Percentiles rank a stretch among this genome's conserved stretches.
Evolutionary conservation across 257 asterid genomes (phyloP).

Genomic region (Salvia splendens): DNA sequence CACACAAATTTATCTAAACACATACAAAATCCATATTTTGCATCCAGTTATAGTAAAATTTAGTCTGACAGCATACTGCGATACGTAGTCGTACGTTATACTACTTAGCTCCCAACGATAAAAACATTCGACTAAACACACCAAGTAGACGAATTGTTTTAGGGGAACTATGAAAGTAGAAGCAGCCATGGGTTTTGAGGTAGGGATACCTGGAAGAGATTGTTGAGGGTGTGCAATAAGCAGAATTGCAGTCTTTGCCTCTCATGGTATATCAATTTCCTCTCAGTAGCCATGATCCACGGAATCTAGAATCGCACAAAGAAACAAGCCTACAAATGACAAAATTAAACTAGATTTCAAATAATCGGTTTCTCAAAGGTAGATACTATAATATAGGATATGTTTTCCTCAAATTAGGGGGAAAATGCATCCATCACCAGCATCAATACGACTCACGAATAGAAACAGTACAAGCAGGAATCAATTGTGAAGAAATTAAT

Average conservation of each 20-base stretch:
- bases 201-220: slow-evolving; percentile 77
- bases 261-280: slow-evolving; percentile 68
- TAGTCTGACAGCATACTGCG: neutral
- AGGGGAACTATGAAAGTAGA: neutral
- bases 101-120: neutral
- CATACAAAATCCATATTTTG: neutral
- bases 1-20: neutral
- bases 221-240: slow-evolving; percentile 87
- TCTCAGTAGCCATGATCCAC: slow-evolving; percentile 51
- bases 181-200: neutral
- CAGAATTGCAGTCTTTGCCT: slow-evolving; percentile 82
- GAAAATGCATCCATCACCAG: no score
- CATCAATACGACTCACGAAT: no score
- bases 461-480: no score
- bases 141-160: neutral
- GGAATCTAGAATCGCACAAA: neutral
- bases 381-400: no score
- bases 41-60: neutral
- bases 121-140: neutral
- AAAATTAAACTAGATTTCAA: no score
- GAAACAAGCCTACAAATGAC: slow-evolving; percentile 3
- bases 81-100: neutral
- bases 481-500: neutral
- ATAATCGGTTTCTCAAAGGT: no score
- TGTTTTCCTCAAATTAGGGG: no score